A percentile compares a stretch with the other conserved stretches of the same genome.
Conservation (phyloP, 1,284 basidiomycete genomes). For the Austroboletus novae-zelandiae region DNA sequence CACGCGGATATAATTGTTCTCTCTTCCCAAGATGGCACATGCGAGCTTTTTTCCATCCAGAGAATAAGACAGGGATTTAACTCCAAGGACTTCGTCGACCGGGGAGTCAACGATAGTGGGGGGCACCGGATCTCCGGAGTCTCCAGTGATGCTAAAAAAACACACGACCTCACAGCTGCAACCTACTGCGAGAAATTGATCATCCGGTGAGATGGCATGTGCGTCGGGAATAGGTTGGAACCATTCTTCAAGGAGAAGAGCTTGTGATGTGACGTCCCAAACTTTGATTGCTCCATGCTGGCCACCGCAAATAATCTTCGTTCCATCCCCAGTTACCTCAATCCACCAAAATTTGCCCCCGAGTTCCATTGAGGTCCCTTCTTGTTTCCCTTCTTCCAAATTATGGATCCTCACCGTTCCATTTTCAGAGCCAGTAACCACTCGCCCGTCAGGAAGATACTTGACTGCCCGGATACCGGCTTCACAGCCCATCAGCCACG, state of each 20-base stretch:
- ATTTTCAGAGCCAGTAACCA: background rate
- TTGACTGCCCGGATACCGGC: background rate
- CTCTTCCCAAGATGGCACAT: background rate
- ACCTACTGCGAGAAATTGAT: background rate
- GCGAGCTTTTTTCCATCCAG: constrained; percentile 5
- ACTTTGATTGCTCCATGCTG: background rate
- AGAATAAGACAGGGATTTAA: constrained; percentile 7
- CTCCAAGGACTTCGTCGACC: background rate
- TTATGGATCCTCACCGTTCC: background rate
- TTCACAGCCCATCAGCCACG: too few species aligned
- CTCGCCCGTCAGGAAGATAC: constrained; percentile 3
- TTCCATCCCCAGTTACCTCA: constrained; percentile 3
- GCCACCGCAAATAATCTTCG: background rate
- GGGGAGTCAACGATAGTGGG: too few species aligned
- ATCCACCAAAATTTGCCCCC: accelerated
- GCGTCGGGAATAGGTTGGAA: too few species aligned
- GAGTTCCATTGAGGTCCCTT: background rate
- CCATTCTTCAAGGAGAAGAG: background rate
- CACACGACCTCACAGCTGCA: accelerated
- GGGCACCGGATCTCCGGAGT: too few species aligned
- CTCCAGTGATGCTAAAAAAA: background rate
- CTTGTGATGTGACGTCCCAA: constrained; percentile 4
- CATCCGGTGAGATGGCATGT: constrained; percentile 4
- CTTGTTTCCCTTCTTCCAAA: background rate
- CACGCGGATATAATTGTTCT: background rate